phyloP scores from a whole-genome alignment of 768 basidiomycete genomes.

The Tubosaeta sp. region DNA sequence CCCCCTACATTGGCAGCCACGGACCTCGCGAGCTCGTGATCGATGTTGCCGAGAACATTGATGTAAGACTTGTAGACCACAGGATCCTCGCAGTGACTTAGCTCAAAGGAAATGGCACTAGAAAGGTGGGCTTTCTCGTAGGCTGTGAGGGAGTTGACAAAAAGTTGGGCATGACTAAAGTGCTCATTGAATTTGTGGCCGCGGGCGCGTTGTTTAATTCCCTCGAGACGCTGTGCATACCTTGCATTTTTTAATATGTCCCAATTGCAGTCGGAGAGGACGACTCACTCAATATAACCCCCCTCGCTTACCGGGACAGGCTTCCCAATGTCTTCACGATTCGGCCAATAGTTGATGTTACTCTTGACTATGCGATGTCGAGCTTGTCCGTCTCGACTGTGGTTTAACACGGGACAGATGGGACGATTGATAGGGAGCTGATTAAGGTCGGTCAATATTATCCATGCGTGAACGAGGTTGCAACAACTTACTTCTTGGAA shows the following conservation, averaged over 20 bases:
- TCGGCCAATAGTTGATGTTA: constrained; percentile 78
- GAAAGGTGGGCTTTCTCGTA: constrained; percentile 72
- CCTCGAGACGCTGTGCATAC: constrained; percentile 45
- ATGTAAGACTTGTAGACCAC: constrained; percentile 67
- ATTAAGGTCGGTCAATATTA: not conserved
- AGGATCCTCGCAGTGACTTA: constrained; percentile 78
- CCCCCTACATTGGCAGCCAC: constrained; percentile 68
- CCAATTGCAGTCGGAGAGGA: not conserved
- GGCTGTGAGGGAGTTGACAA: constrained; percentile 73
- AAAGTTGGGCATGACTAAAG: constrained; percentile 67
- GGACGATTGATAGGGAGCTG: constrained; percentile 82
- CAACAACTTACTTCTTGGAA: constrained; percentile 53
- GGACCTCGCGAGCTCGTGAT: constrained; percentile 63
- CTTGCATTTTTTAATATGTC: constrained; percentile 29
- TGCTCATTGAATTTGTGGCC: constrained; percentile 79
- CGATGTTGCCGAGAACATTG: constrained; percentile 64
- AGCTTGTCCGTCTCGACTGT: constrained; percentile 58
- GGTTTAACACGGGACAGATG: constrained; percentile 69
- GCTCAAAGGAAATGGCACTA: constrained; percentile 73
- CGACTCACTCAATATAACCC: constrained; percentile 52
- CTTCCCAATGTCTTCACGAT: constrained; percentile 50
- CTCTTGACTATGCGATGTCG: constrained; percentile 57
- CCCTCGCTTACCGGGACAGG: constrained; percentile 50
- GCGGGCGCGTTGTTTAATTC: constrained; percentile 56
- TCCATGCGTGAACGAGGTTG: not conserved